Evolutionary conservation across 768 basidiomycete genomes (phyloP).

Genomic region (Boletus insuetus): DNA sequence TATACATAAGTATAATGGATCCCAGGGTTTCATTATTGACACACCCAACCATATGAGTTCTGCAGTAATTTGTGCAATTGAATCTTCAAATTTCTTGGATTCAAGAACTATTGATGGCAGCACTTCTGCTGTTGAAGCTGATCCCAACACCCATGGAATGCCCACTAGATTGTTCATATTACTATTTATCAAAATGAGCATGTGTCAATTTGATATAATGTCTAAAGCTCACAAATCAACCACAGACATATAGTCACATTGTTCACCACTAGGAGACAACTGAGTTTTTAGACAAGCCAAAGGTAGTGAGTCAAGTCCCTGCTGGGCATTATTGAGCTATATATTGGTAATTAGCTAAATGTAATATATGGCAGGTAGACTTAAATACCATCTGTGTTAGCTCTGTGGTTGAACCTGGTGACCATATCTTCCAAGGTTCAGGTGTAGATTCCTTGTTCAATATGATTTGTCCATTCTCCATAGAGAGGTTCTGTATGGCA

Average conservation of each 20-base stretch:
- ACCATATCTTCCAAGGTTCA: slow-evolving; percentile 5
- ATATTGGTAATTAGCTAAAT: not conserved
- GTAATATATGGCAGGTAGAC: not conserved
- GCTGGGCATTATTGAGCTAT: not conserved
- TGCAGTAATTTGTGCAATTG: not conserved
- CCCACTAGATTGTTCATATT: slow-evolving; percentile 1
- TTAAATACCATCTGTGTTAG: not conserved
- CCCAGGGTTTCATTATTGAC: not conserved
- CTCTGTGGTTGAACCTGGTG: not conserved
- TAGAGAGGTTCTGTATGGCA: not conserved
- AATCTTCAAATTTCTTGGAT: not conserved
- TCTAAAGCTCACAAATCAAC: not conserved
- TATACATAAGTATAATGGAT: too few relatives aligned
- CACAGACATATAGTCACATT: not conserved
- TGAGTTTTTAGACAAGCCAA: not conserved
- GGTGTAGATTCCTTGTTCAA: not conserved
- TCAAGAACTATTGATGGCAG: not conserved
- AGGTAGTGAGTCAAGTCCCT: accelerated
- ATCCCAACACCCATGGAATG: not conserved
- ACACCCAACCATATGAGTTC: slow-evolving; percentile 9
- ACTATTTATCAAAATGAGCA: not conserved
- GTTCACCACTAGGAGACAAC: not conserved
- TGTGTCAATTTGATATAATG: not conserved
- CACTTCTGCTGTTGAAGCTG: not conserved
- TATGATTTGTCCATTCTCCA: not conserved